phyloP scores from a whole-genome alignment of 2,329 filamentous ascomycete genomes.

The Boeremia lycopersici region DNA sequence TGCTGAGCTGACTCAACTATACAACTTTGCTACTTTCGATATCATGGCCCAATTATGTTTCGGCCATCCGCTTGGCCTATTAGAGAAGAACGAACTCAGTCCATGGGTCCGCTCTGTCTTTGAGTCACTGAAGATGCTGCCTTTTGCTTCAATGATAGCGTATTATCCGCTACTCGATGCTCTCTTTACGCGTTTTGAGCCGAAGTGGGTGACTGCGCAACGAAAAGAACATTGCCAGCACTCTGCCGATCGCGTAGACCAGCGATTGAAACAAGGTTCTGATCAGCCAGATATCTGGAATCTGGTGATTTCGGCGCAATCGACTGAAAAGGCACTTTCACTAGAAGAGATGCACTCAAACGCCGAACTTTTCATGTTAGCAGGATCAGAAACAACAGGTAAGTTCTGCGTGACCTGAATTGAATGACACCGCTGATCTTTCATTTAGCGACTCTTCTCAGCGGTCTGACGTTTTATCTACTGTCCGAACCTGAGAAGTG shows the following conservation, averaged over 20 bases:
- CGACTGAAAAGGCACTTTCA: slow-evolving; percentile 13
- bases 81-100: slow-evolving; percentile 10
- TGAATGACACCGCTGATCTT: not conserved
- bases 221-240: not conserved
- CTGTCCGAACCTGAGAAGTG: not conserved
- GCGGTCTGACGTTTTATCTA: not conserved
- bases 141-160: not conserved
- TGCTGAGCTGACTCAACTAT: slow-evolving; percentile 33
- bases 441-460: not conserved
- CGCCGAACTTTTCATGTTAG: slow-evolving; percentile 34
- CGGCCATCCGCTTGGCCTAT: slow-evolving; percentile 51
- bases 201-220: not conserved
- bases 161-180: not conserved
- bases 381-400: slow-evolving; percentile 31
- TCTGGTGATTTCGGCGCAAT: slow-evolving; percentile 25
- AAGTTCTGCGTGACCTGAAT: not conserved
- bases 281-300: slow-evolving; percentile 41
- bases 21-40: slow-evolving; percentile 24
- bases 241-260: not conserved
- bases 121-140: not conserved
- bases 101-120: slow-evolving; percentile 42
- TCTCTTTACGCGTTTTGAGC: not conserved
- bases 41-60: slow-evolving; percentile 56
- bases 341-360: slow-evolving; percentile 38
- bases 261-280: not conserved